Conservation (phyloP, 2,329 filamentous ascomycete species). For the Stagonosporopsis rhizophila region DNA sequence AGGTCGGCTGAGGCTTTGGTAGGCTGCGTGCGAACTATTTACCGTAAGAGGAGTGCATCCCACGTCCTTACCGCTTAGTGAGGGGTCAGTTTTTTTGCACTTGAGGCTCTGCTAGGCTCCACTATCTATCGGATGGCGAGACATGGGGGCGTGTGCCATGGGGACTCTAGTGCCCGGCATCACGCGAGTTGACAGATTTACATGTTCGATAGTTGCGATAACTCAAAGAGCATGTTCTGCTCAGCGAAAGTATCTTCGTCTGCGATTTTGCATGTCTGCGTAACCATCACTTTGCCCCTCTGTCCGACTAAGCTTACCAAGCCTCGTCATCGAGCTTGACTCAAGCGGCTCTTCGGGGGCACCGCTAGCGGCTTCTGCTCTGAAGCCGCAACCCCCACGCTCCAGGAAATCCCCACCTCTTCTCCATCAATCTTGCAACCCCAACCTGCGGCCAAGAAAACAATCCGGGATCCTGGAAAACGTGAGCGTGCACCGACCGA, state of each 20-base stretch:
- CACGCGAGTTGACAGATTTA: background rate
- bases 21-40: slow-evolving; percentile 6
- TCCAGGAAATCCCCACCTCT: slow-evolving; percentile 9
- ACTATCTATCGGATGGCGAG: slow-evolving; percentile 14
- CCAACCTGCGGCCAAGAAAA: slow-evolving; percentile 11
- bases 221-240: background rate
- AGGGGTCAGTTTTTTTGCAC: slow-evolving; percentile 9
- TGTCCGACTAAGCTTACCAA: slow-evolving; percentile 1
- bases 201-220: too few species aligned
- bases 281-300: too few species aligned
- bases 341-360: slow-evolving; percentile 9
- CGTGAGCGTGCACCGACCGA: background rate
- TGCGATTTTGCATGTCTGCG: too few species aligned
- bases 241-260: too few species aligned
- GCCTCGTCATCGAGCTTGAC: slow-evolving; percentile 8
- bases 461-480: slow-evolving; percentile 1
- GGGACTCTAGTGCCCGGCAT: slow-evolving; percentile 12
- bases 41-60: background rate
- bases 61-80: slow-evolving; percentile 6
- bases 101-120: slow-evolving; percentile 20
- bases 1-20: slow-evolving; percentile 6
- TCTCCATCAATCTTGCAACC: slow-evolving; percentile 11
- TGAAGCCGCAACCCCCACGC: slow-evolving; percentile 11
- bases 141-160: slow-evolving; percentile 7
- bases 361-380: slow-evolving; percentile 7